Percentiles rank a stretch among this genome's conserved stretches.
Conservation (phyloP, 75 land plant species). For the Adiantum capillusveneris region DNA sequence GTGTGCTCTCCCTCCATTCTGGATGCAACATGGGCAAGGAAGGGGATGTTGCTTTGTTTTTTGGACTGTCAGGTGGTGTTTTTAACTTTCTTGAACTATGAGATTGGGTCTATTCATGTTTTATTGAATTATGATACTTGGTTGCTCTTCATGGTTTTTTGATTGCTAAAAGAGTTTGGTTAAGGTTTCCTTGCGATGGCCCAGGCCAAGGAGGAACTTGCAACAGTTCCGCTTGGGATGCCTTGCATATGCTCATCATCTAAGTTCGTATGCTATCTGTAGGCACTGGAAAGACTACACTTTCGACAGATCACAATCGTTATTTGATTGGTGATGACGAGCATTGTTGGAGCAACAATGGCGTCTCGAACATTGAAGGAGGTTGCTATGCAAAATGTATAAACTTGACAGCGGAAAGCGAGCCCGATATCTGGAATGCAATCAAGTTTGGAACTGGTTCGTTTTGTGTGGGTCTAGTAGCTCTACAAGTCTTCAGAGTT, state of each 20-base stretch:
- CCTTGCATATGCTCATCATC: not conserved
- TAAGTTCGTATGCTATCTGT: not conserved
- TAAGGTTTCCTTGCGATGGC: too few relatives aligned
- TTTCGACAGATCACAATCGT: slow-evolving; percentile 41
- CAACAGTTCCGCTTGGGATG: not conserved
- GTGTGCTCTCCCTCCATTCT: slow-evolving; percentile 39
- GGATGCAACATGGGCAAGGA: slow-evolving; percentile 49
- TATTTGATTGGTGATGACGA: slow-evolving; percentile 45
- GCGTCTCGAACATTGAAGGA: slow-evolving; percentile 52
- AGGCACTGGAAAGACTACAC: slow-evolving; percentile 50
- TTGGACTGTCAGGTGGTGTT: slow-evolving; percentile 51
- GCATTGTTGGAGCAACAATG: slow-evolving; percentile 45
- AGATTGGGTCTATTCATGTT: too few relatives aligned
- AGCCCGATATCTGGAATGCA: slow-evolving; percentile 47
- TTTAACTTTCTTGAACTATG: too few relatives aligned
- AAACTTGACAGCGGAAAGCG: slow-evolving; percentile 34
- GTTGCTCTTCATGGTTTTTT: too few relatives aligned
- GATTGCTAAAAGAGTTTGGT: too few relatives aligned
- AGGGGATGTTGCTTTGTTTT: slow-evolving; percentile 49
- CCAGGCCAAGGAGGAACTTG: too few relatives aligned
- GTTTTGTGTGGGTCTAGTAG: too few relatives aligned
- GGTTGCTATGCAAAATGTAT: too few relatives aligned
- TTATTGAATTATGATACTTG: too few relatives aligned
- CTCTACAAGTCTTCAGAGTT: too few relatives aligned
- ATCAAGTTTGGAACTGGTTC: slow-evolving; percentile 45